These are phyloP conservation scores for Podospora anserina DNA, from an alignment of 495 filamentous ascomycete species.

Conservation along the genomic window DNA sequence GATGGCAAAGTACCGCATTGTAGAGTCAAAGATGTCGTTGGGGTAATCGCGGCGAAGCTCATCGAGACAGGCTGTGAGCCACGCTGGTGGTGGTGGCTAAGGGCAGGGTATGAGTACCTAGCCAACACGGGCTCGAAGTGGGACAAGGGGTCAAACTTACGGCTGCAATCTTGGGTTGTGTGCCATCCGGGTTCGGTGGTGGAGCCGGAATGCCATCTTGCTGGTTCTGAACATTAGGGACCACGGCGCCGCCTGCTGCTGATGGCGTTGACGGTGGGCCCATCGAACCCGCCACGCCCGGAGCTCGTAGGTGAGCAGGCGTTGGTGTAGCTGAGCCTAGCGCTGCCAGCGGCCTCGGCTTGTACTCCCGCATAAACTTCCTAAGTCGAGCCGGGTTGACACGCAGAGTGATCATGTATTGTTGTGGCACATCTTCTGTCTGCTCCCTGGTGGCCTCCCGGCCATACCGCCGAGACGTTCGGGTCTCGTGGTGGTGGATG, in stretches of 20 bases:
- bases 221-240: slow-evolving; percentile 46
- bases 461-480: slow-evolving; percentile 59
- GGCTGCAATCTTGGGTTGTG: slow-evolving; percentile 45
- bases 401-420: slow-evolving; percentile 68
- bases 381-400: slow-evolving; percentile 61
- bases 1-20: slow-evolving; percentile 81
- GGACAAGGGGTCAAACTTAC: slow-evolving; percentile 41
- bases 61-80: slow-evolving; percentile 67
- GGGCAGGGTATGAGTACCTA: background rate
- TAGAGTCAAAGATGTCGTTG: slow-evolving; percentile 74
- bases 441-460: slow-evolving; percentile 63
- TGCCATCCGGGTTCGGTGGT: slow-evolving; percentile 54
- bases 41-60: slow-evolving; percentile 63
- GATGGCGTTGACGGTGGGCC: slow-evolving; percentile 53
- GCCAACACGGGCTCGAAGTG: slow-evolving; percentile 2
- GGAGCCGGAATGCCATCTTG: slow-evolving; percentile 65
- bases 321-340: slow-evolving; percentile 45
- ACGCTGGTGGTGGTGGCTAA: slow-evolving; percentile 64
- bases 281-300: slow-evolving; percentile 58
- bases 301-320: slow-evolving; percentile 49
- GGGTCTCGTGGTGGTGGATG: slow-evolving; percentile 69
- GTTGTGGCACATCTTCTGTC: slow-evolving; percentile 58
- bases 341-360: slow-evolving; percentile 38
- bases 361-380: slow-evolving; percentile 52
- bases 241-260: slow-evolving; percentile 24